Evolutionary conservation across 2,329 filamentous ascomycete genomes (phyloP).

Genomic region (Neonectria punicea): DNA sequence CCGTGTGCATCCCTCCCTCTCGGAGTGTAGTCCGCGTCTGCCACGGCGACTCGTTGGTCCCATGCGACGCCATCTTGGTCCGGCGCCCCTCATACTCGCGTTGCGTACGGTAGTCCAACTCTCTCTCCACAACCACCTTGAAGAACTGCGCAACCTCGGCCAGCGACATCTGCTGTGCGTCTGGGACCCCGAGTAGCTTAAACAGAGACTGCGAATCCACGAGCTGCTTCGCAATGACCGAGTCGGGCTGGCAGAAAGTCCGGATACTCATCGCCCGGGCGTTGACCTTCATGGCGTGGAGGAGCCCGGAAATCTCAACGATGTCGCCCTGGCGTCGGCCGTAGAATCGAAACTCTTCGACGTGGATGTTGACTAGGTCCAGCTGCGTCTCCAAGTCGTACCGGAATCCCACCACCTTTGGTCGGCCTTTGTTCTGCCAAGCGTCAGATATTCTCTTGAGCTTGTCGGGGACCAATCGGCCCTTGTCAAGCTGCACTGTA

Average conservation of each 20-base stretch:
- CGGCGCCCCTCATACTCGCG: conserved; percentile 34
- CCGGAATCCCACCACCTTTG: conserved; percentile 65
- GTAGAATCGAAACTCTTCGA: conserved; percentile 65
- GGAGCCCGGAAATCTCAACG: conserved; percentile 57
- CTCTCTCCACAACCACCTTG: conserved; percentile 61
- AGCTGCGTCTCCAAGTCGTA: conserved; percentile 70
- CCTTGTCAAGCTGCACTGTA: conserved; percentile 62
- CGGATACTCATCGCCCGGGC: conserved; percentile 63
- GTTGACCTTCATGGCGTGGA: conserved; percentile 64
- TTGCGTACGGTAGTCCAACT: conserved; percentile 46
- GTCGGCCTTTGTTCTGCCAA: conserved; percentile 64
- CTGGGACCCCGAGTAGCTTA: conserved; percentile 58
- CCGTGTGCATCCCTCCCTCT: background rate
- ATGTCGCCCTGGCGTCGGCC: conserved; percentile 57
- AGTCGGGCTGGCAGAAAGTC: conserved; percentile 68
- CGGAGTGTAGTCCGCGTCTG: conserved; percentile 1
- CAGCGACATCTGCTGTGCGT: conserved; percentile 57
- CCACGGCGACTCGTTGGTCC: conserved; percentile 22
- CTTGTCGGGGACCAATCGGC: conserved; percentile 63
- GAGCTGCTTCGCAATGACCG: conserved; percentile 67
- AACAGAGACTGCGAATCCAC: conserved; percentile 63
- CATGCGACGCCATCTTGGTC: conserved; percentile 17
- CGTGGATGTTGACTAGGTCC: conserved; percentile 62
- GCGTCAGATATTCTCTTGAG: conserved; percentile 61
- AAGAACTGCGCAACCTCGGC: conserved; percentile 65